Percentiles rank a stretch among this genome's conserved stretches.
phyloP scores from a whole-genome alignment of 768 basidiomycete species.

The Podaxis sp. region DNA sequence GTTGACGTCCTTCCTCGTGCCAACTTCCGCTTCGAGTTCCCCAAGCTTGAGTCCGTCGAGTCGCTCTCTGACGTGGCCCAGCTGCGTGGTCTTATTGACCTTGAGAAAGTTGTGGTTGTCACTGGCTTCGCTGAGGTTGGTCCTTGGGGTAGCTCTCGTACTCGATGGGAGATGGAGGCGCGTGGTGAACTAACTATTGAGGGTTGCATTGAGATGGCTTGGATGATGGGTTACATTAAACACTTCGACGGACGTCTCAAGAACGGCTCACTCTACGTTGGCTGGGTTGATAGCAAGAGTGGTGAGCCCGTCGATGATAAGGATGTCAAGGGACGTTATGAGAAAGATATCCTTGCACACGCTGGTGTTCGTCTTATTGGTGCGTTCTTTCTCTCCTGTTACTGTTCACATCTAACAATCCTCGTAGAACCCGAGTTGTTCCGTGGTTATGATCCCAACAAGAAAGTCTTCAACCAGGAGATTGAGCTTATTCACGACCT shows the following conservation, averaged over 20 bases:
- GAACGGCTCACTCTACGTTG: constrained; percentile 89
- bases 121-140: constrained; percentile 98
- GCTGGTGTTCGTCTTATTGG: constrained; percentile 94
- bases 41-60: constrained; percentile 71
- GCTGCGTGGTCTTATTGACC: constrained; percentile 86
- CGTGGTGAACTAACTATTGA: constrained; percentile 96
- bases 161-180: constrained; percentile 99
- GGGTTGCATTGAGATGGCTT: constrained; percentile 99
- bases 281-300: constrained; percentile 96
- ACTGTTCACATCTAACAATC: constrained; percentile 17
- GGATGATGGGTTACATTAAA: constrained; percentile 99
- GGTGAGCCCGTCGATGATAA: constrained; percentile 96
- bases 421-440: constrained; percentile 89
- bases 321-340: constrained; percentile 90
- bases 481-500: constrained; percentile 95
- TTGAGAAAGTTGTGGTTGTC: constrained; percentile 94
- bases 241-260: constrained; percentile 98
- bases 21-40: constrained; percentile 98
- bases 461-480: constrained; percentile 97
- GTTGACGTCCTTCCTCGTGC: constrained; percentile 94
- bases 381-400: constrained; percentile 35
- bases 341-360: constrained; percentile 90
- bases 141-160: constrained; percentile 97
- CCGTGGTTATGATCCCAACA: constrained; percentile 97
- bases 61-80: constrained; percentile 72